Evolutionary conservation across 495 filamentous ascomycete species (phyloP).

Genomic region (Xeromyces bisporus): DNA sequence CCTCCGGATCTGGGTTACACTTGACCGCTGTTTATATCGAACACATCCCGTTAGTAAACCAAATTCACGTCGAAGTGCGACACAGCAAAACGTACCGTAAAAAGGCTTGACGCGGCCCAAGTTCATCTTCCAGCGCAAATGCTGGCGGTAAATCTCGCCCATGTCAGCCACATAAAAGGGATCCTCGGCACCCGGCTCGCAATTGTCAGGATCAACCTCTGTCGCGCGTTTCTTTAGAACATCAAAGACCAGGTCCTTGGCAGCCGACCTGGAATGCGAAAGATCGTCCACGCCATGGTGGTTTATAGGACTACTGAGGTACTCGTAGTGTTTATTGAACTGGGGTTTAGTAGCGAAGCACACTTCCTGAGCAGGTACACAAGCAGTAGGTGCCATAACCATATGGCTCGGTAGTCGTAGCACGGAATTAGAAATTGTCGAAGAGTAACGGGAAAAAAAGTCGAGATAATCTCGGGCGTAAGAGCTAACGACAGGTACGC

Average conservation of each 20-base stretch:
- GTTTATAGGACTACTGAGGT: conserved; percentile 11
- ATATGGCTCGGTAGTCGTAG: too few relatives aligned
- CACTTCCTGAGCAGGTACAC: conserved; percentile 33
- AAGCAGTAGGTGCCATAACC: conserved; percentile 6
- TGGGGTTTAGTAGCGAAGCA: conserved; percentile 18
- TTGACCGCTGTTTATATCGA: conserved; percentile 85
- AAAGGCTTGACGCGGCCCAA: conserved; percentile 87
- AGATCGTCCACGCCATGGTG: conserved; percentile 26
- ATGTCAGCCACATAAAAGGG: conserved; percentile 96
- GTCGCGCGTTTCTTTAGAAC: conserved; percentile 69
- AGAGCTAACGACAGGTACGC: too few relatives aligned
- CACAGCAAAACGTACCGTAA: conserved; percentile 53
- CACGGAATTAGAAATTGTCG: too few relatives aligned
- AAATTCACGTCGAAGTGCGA: too few relatives aligned
- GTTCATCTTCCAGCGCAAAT: conserved; percentile 93
- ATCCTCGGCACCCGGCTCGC: conserved; percentile 84
- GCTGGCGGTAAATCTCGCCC: conserved; percentile 96
- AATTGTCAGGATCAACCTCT: conserved; percentile 64
- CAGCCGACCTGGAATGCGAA: conserved; percentile 30
- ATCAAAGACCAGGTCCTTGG: conserved; percentile 50
- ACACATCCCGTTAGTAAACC: conserved; percentile 3
- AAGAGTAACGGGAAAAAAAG: too few relatives aligned
- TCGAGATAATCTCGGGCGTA: too few relatives aligned
- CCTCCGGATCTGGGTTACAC: conserved; percentile 86
- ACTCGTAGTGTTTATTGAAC: conserved; percentile 16